phyloP scores from a whole-genome alignment of 2,329 filamentous ascomycete species.

The Trichoderma endophyticum region DNA sequence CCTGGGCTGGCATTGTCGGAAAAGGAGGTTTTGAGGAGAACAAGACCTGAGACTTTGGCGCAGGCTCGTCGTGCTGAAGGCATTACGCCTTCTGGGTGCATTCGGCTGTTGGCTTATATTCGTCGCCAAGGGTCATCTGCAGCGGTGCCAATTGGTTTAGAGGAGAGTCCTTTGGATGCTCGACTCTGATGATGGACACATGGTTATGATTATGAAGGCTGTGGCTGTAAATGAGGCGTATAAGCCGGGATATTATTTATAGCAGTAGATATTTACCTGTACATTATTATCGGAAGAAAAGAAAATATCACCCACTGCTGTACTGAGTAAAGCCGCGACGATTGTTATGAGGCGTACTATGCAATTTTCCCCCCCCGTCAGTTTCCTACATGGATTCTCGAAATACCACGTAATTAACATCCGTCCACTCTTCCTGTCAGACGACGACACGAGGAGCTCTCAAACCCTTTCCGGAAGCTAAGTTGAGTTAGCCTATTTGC shows the following conservation, averaged over 20 bases:
- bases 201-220: neutral
- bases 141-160: neutral
- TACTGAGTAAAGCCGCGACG: neutral
- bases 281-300: neutral
- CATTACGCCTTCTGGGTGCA: slow-evolving; percentile 58
- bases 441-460: neutral
- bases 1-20: slow-evolving; percentile 78
- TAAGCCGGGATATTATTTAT: neutral
- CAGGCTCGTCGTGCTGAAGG: slow-evolving; percentile 89
- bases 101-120: slow-evolving; percentile 63
- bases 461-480: neutral
- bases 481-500: slow-evolving; percentile 3
- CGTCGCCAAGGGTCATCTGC: slow-evolving; percentile 28
- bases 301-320: neutral
- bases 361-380: no score
- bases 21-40: slow-evolving; percentile 63
- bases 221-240: neutral
- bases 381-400: neutral
- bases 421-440: neutral
- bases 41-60: slow-evolving; percentile 78
- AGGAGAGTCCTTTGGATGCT: neutral
- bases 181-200: neutral
- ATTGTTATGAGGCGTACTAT: no score
- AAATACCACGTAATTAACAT: neutral
- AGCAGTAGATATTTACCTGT: neutral